phyloP scores from a whole-genome alignment of 306 rosid genomes.

The Trichosanthes cucumerina region DNA sequence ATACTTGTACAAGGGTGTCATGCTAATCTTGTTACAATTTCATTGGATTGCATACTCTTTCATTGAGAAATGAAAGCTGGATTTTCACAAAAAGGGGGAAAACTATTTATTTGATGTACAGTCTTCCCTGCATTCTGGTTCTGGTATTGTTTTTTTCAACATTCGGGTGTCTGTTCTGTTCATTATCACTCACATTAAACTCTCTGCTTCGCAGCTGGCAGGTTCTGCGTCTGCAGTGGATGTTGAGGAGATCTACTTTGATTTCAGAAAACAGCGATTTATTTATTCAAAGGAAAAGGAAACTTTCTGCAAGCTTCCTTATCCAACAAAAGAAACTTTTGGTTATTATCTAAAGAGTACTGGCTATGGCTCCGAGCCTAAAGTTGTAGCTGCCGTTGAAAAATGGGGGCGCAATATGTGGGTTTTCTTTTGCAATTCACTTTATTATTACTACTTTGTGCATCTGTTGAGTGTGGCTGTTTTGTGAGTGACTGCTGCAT shows the following conservation, averaged over 20 bases:
- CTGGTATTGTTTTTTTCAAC: background rate
- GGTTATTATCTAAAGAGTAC: conserved; percentile 69
- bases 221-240: conserved; percentile 48
- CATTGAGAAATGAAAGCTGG: background rate
- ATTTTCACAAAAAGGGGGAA: background rate
- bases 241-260: conserved; percentile 78
- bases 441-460: background rate
- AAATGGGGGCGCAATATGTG: conserved; percentile 97
- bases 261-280: conserved; percentile 86
- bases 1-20: background rate
- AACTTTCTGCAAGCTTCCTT: conserved; percentile 74
- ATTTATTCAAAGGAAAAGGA: conserved; percentile 64
- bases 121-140: background rate
- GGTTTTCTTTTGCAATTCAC: conserved; percentile 27
- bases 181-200: background rate
- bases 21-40: background rate
- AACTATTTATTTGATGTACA: background rate
- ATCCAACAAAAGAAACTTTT: conserved; percentile 82
- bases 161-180: background rate
- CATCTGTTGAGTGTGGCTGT: conserved; percentile 8
- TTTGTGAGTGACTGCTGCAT: background rate
- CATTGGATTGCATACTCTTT: background rate
- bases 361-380: conserved; percentile 89
- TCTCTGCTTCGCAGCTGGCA: conserved; percentile 46
- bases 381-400: conserved; percentile 64